A percentile compares a stretch with the other conserved stretches of the same genome.
phyloP scores from a whole-genome alignment of 169 alveolate genomes.

The Eimeria praecox region DNA sequence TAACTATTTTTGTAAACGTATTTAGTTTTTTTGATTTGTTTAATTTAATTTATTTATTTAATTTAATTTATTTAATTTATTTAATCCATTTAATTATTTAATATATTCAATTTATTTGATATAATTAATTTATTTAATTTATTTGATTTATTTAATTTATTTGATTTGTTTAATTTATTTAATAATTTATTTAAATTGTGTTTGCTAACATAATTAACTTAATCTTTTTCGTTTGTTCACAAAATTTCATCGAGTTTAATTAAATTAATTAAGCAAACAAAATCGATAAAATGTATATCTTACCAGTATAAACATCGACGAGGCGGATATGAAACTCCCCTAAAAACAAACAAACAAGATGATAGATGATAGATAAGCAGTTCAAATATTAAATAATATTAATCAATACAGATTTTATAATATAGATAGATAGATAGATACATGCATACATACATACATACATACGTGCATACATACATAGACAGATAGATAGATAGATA shows the following conservation, averaged over 20 bases:
- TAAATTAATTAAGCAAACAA: neutral
- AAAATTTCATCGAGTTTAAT: too few species aligned
- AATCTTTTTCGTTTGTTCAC: neutral
- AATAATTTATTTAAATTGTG: neutral
- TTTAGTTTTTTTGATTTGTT: too few species aligned
- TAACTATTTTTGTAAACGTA: too few species aligned
- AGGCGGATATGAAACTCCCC: conserved; percentile 50
- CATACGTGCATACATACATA: too few species aligned
- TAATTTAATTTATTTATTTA: too few species aligned
- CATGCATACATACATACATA: neutral
- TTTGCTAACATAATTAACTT: too few species aligned
- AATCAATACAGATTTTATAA: too few species aligned
- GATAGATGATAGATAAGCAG: neutral
- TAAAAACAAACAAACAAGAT: neutral
- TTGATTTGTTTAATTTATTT: neutral
- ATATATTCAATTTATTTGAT: neutral
- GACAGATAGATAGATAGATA: too few species aligned
- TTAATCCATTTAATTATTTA: neutral
- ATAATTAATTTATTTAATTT: neutral
- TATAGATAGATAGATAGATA: neutral
- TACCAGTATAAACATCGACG: conserved; percentile 63
- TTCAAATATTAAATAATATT: too few species aligned
- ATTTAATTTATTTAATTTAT: neutral
- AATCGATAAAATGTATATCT: neutral
- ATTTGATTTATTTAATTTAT: too few species aligned